phyloP scores from a whole-genome alignment of 352 stramenopile genomes.

The Phytophthora tentaculata region DNA sequence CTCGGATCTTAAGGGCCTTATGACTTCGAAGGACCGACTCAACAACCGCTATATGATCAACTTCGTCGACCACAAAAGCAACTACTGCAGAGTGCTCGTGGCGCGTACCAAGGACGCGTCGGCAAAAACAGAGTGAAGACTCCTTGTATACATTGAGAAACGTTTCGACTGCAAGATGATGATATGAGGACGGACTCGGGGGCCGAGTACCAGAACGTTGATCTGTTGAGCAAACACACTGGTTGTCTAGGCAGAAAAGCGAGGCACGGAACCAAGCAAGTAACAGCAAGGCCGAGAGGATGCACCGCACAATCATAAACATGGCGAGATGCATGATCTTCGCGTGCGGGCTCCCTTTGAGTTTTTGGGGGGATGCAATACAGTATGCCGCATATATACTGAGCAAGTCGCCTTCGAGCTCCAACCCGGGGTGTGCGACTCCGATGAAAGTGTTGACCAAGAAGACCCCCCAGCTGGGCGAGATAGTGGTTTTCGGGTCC shows the following conservation, averaged over 20 bases:
- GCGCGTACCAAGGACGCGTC: not conserved
- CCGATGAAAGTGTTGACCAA: not conserved
- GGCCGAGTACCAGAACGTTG: too few species aligned
- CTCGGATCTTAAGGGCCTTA: not conserved
- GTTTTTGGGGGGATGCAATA: not conserved
- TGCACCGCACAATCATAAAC: too few species aligned
- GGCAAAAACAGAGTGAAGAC: not conserved
- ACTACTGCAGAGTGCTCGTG: not conserved
- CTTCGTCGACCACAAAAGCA: not conserved
- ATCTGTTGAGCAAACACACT: too few species aligned
- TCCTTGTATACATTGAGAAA: not conserved
- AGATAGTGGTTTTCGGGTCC: not conserved
- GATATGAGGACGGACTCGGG: not conserved
- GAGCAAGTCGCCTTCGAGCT: not conserved
- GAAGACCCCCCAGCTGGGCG: not conserved
- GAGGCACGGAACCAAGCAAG: too few species aligned
- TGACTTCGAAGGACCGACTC: not conserved
- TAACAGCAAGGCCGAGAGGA: too few species aligned
- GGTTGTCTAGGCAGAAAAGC: too few species aligned
- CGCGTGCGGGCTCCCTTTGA: not conserved
- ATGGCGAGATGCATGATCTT: too few species aligned
- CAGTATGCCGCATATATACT: not conserved
- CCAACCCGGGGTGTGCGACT: not conserved
- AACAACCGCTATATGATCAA: slow-evolving; percentile 1
- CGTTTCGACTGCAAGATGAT: not conserved